Conservation (phyloP, 805 yeast species). For the Lipomyces starkeyi region DNA sequence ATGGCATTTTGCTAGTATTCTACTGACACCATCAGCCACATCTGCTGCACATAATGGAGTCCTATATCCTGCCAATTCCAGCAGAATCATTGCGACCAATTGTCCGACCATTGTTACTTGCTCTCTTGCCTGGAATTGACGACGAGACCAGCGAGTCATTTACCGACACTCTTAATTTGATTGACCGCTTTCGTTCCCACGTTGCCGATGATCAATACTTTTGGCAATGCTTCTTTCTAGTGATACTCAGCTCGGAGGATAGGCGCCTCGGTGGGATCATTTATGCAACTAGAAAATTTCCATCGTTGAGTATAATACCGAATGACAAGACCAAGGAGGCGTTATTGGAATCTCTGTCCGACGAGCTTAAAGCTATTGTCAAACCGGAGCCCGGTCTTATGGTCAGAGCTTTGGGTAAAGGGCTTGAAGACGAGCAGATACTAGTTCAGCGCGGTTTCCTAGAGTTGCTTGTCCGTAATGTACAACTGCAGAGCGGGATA, state of each 20-base stretch:
- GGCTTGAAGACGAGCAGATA: constrained; percentile 68
- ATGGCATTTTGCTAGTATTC: background rate
- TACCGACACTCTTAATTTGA: constrained; percentile 60
- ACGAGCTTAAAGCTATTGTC: constrained; percentile 65
- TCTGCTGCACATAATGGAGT: constrained; percentile 65
- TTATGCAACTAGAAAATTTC: constrained; percentile 72
- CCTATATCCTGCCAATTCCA: constrained; percentile 60
- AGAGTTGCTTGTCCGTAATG: constrained; percentile 71
- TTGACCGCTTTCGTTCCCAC: constrained; percentile 64
- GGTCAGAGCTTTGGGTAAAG: constrained; percentile 72
- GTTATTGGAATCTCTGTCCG: constrained; percentile 45
- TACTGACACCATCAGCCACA: constrained; percentile 53
- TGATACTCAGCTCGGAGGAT: constrained; percentile 79
- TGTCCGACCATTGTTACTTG: constrained; percentile 71
- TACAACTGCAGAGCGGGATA: constrained; percentile 68
- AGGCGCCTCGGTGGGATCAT: constrained; percentile 81
- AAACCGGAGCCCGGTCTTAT: constrained; percentile 81
- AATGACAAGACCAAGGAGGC: constrained; percentile 38
- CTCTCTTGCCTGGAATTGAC: constrained; percentile 86
- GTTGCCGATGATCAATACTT: constrained; percentile 73
- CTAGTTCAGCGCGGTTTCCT: constrained; percentile 87
- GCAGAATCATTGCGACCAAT: constrained; percentile 57
- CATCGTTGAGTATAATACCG: constrained; percentile 56
- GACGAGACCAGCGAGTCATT: constrained; percentile 90
- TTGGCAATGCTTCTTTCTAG: constrained; percentile 82